A percentile compares a stretch with the other conserved stretches of the same genome.
Conservation (phyloP, 306 rosid genomes). For the Cicer yamashitae region DNA sequence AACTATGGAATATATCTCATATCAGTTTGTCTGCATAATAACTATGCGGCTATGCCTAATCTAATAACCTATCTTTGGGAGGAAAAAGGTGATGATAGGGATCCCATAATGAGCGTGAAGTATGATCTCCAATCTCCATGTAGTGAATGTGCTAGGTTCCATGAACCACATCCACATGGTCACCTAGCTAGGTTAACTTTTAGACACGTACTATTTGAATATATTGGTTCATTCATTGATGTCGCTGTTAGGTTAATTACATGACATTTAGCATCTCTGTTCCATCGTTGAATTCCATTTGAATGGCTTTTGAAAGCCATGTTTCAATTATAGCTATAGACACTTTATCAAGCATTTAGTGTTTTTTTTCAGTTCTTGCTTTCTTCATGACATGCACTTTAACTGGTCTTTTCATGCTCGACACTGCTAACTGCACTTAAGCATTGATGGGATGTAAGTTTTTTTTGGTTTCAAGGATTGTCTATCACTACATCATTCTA, state of each 20-base stretch:
- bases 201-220: not conserved
- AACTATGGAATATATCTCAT: slow-evolving; percentile 39
- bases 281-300: slow-evolving; percentile 17
- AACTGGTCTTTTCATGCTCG: slow-evolving; percentile 40
- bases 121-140: slow-evolving; percentile 37
- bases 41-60: slow-evolving; percentile 33
- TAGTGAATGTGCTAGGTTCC: too few relatives aligned
- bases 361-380: slow-evolving; percentile 2
- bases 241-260: not conserved
- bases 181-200: not conserved
- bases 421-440: slow-evolving; percentile 38
- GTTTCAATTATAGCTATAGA: not conserved
- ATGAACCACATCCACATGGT: not conserved
- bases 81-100: slow-evolving; percentile 50
- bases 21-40: not conserved
- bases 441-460: slow-evolving; percentile 36
- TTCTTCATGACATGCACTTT: slow-evolving; percentile 10
- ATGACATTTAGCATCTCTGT: not conserved
- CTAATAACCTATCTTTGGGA: slow-evolving; percentile 41
- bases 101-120: slow-evolving; percentile 51
- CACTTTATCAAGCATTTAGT: not conserved
- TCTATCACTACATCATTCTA: not conserved
- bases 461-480: slow-evolving; percentile 38
- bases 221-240: too few relatives aligned
- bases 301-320: slow-evolving; percentile 12